phyloP scores from a whole-genome alignment of 257 asterid genomes.

The Solanum raphanifolium region DNA sequence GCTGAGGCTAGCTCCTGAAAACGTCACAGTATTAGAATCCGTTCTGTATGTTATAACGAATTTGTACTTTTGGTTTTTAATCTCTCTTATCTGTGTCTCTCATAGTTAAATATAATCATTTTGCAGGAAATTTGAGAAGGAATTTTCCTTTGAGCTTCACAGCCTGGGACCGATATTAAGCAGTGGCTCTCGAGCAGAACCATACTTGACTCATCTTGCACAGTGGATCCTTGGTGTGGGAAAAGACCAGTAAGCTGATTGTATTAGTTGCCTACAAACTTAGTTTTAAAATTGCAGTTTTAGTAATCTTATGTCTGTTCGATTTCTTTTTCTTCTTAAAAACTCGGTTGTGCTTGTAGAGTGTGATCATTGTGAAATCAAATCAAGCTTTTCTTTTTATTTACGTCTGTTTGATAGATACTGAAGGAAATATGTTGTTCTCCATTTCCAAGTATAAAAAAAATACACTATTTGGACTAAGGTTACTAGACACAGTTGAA shows the following conservation, averaged over 20 bases:
- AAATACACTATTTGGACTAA: too few relatives aligned
- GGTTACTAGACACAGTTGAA: background rate
- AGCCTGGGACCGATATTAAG: conserved; percentile 88
- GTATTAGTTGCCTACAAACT: background rate
- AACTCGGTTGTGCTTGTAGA: background rate
- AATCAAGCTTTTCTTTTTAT: background rate
- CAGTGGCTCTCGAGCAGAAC: conserved; percentile 84
- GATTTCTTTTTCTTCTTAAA: background rate
- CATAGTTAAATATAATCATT: background rate
- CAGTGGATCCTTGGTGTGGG: conserved; percentile 98
- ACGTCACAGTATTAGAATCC: conserved; percentile 46
- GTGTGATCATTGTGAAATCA: background rate
- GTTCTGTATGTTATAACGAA: conserved; percentile 44
- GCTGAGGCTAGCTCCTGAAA: conserved; percentile 49
- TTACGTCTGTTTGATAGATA: background rate
- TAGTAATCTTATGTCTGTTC: background rate
- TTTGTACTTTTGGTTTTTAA: background rate
- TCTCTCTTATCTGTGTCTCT: background rate
- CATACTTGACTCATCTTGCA: conserved; percentile 91
- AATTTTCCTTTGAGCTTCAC: conserved; percentile 60
- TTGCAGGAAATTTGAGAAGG: conserved; percentile 84
- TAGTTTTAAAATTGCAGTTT: background rate
- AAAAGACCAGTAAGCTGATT: conserved; percentile 37
- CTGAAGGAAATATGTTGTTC: background rate
- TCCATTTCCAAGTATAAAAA: background rate